Percentiles rank a stretch among this genome's conserved stretches.
phyloP scores from a whole-genome alignment of 148 eudicot genomes.

The Hydrangea macrophylla region DNA sequence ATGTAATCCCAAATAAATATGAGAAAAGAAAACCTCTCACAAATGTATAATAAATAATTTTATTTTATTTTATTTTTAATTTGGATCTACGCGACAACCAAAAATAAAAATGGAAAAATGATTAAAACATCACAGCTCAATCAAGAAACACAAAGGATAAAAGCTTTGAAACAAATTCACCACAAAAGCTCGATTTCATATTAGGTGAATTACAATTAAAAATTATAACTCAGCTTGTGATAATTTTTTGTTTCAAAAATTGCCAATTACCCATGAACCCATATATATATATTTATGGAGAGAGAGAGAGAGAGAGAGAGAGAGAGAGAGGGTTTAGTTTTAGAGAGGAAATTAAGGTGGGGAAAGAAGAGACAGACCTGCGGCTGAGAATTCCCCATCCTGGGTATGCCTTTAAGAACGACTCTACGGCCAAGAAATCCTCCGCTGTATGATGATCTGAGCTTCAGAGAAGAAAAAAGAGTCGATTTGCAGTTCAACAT shows the following conservation, averaged over 20 bases:
- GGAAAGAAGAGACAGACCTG: slow-evolving; percentile 32
- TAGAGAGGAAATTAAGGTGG: not conserved
- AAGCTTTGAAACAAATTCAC: no score
- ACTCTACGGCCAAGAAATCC: slow-evolving; percentile 35
- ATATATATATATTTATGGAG: not conserved
- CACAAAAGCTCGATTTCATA: no score
- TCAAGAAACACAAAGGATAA: not conserved
- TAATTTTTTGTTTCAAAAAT: no score
- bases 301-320: not conserved
- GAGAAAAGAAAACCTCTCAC: not conserved
- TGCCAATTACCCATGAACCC: not conserved
- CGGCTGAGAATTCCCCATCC: slow-evolving; percentile 21
- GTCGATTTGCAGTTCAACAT: slow-evolving; percentile 21
- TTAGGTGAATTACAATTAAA: no score
- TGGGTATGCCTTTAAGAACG: slow-evolving; percentile 12
- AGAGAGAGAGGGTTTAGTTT: not conserved
- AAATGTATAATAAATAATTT: not conserved
- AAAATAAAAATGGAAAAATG: not conserved
- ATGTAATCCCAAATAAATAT: not conserved
- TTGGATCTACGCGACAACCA: not conserved
- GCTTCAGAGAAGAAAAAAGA: slow-evolving; percentile 17
- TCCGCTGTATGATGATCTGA: slow-evolving; percentile 14
- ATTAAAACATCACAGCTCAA: not conserved
- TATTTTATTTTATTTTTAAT: no score
- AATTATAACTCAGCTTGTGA: no score